phyloP scores from a whole-genome alignment of 306 rosid genomes.

The Ceratonia siliqua region DNA sequence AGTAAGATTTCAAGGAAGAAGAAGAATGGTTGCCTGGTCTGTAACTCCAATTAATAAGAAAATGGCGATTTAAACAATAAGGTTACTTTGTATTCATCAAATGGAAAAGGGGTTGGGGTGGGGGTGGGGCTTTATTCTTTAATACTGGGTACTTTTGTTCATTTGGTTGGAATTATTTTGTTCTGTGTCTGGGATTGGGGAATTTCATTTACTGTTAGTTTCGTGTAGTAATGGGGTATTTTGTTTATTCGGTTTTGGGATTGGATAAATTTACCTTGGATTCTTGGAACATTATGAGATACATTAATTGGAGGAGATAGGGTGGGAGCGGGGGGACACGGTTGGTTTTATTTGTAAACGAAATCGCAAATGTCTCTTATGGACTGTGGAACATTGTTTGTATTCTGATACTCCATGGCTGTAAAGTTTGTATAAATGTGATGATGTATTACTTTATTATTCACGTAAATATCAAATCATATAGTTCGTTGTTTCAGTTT shows the following conservation, averaged over 20 bases:
- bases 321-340: background rate
- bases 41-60: background rate
- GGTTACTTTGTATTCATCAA: slow-evolving; percentile 19
- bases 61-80: slow-evolving; percentile 22
- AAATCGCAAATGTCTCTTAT: background rate
- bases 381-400: slow-evolving; percentile 28
- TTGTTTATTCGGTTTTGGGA: slow-evolving; percentile 29
- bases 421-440: slow-evolving; percentile 42
- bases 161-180: slow-evolving; percentile 40
- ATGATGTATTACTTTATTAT: slow-evolving; percentile 27
- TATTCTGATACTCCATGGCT: slow-evolving; percentile 36
- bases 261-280: slow-evolving; percentile 27
- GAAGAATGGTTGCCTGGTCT: background rate
- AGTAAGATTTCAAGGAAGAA: slow-evolving; percentile 27
- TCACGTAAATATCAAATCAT: slow-evolving; percentile 25
- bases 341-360: background rate
- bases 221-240: slow-evolving; percentile 21
- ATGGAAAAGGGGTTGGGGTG: background rate
- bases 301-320: background rate
- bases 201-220: slow-evolving; percentile 29
- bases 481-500: slow-evolving; percentile 32
- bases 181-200: slow-evolving; percentile 33
- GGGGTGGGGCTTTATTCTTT: slow-evolving; percentile 39
- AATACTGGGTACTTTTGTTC: slow-evolving; percentile 44
- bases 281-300: background rate